Evolutionary conservation across 257 asterid genomes (phyloP), one percentile per base, ranked within the genome.

Genomic region (Solanum acaule): DNA sequence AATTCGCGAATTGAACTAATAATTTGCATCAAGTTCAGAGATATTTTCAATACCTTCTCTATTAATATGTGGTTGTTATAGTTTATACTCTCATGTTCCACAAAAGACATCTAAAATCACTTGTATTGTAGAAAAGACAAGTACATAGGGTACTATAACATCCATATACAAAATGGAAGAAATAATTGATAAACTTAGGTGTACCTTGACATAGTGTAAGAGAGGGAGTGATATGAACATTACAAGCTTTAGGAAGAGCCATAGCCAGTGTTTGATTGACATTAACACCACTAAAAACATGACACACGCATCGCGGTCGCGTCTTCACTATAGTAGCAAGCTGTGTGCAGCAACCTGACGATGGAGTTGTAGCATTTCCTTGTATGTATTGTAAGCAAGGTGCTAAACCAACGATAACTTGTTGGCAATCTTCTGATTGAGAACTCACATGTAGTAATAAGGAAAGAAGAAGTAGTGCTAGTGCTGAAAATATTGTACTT

Each of bases 281-380:
- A 84, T 86, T 87, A 86, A 91, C 40, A 29, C 95, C 95, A 31
- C 88, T 91, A 40, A 91, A 89, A 56, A 94, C 87, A 23, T 89
- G 2, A 84, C 96, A 94, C 6, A 95, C 84, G 82, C 98, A 95
- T 81, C 37, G 91, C 0, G 96, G 96, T 31, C 91, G 90, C 1
- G 95, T 86, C 9, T 91, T 83, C 1, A 93, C 94, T 0, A 92
- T 90, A 10, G 67, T 79, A 8, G 88, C 89, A 6, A 95, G 95
- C 89, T 92, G 94, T 7, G 92, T 86, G 90, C 98, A 95, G 73
- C 96, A 95, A 5, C 93, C 75, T 7, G 90, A 35, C 2, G 98
- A 86, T 11, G 95, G 98, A 10, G 92, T 78, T 7, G 95, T 88
- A 16, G 93, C 29, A 73, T 91, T 94, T 10, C 96, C 95, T 2